Conservation (phyloP, 495 filamentous ascomycete species). For the Clavariopsis aquatica region DNA sequence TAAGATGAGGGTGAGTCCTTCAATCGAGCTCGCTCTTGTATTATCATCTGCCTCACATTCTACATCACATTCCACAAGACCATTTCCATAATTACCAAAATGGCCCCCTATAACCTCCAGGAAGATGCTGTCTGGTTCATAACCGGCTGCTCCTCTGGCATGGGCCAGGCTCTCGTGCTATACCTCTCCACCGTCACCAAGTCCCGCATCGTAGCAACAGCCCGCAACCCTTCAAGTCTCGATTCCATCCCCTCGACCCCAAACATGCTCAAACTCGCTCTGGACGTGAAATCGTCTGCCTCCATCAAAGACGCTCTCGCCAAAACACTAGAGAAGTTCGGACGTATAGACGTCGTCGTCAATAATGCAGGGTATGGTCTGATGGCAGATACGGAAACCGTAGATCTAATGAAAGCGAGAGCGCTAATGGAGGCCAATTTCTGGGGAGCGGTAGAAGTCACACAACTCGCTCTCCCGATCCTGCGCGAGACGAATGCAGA, state of each 20-base stretch:
- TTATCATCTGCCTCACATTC: too few relatives aligned
- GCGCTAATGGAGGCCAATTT: constrained; percentile 56
- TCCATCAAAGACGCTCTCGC: constrained; percentile 50
- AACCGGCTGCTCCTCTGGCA: constrained; percentile 51
- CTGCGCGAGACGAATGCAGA: constrained; percentile 50
- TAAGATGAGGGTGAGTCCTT: too few relatives aligned
- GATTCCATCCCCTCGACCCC: constrained; percentile 44
- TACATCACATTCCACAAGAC: not conserved
- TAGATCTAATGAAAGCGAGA: constrained; percentile 45
- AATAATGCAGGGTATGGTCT: constrained; percentile 55
- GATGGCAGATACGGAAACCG: constrained; percentile 37
- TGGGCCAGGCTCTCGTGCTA: constrained; percentile 52
- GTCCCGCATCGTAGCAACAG: constrained; percentile 51
- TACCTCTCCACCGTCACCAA: constrained; percentile 44
- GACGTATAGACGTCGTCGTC: constrained; percentile 56
- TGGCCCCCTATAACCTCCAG: constrained; percentile 49
- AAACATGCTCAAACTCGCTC: constrained; percentile 49
- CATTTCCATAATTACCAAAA: not conserved
- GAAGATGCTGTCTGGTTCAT: constrained; percentile 55
- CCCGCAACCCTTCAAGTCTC: constrained; percentile 46
- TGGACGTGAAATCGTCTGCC: constrained; percentile 49
- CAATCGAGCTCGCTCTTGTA: too few relatives aligned
- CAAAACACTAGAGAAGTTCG: constrained; percentile 39
- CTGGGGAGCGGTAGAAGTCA: constrained; percentile 54
- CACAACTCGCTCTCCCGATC: constrained; percentile 49